Conservation (phyloP, 352 stramenopile species). For the Elongisporangium anandrum region DNA sequence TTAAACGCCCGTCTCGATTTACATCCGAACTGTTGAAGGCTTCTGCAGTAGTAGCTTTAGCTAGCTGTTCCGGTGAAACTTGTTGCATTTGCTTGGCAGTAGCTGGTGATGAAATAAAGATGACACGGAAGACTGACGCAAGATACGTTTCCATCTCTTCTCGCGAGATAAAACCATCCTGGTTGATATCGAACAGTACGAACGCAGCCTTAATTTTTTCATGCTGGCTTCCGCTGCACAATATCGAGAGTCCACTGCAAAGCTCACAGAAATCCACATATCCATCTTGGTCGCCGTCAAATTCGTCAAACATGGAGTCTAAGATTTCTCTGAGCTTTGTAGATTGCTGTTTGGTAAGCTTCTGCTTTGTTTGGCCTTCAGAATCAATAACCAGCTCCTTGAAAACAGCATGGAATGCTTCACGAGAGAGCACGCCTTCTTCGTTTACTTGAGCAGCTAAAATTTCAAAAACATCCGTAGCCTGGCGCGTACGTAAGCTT, state of each 20-base stretch:
- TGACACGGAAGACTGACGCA: constrained; percentile 75
- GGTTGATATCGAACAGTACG: constrained; percentile 84
- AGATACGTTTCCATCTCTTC: constrained; percentile 88
- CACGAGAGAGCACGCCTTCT: constrained; percentile 66
- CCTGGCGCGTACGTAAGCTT: constrained; percentile 39
- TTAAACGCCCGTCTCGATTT: constrained; percentile 67
- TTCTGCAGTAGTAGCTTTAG: constrained; percentile 58
- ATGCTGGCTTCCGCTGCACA: constrained; percentile 71
- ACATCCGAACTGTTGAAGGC: constrained; percentile 57
- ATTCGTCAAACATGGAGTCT: constrained; percentile 66
- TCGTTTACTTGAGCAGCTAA: constrained; percentile 80
- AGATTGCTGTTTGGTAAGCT: constrained; percentile 22
- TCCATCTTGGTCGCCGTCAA: constrained; percentile 72
- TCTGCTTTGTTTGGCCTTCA: constrained; percentile 13
- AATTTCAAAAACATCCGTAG: constrained; percentile 79
- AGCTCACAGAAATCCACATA: constrained; percentile 87
- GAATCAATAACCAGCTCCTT: constrained; percentile 49
- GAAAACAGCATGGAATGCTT: constrained; percentile 69
- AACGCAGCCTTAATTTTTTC: constrained; percentile 85
- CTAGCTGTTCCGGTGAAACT: constrained; percentile 71
- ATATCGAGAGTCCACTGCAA: constrained; percentile 75
- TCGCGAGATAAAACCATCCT: constrained; percentile 77
- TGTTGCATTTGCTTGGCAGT: constrained; percentile 28
- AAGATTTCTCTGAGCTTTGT: constrained; percentile 46
- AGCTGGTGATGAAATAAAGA: constrained; percentile 66